These are phyloP conservation scores for Penicillium argentinense DNA, from an alignment of 495 filamentous ascomycete genomes.

Conservation along the genomic window DNA sequence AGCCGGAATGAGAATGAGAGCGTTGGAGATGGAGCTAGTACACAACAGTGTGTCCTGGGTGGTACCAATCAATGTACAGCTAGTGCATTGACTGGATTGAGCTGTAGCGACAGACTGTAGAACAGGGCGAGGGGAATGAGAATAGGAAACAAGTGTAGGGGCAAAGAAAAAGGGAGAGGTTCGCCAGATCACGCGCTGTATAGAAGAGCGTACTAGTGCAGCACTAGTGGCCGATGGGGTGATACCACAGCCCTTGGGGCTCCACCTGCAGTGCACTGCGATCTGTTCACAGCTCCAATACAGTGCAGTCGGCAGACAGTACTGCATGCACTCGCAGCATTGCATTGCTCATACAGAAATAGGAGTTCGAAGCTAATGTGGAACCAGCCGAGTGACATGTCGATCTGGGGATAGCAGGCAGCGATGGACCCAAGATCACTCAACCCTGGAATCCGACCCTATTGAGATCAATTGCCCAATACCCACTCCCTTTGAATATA, in stretches of 20 bases:
- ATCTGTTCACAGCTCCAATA: not conserved
- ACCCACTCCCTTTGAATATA: too few species aligned
- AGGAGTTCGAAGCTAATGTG: not conserved
- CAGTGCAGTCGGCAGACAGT: not conserved
- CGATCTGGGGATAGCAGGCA: slow-evolving; percentile 22
- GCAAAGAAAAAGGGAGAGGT: slow-evolving; percentile 9
- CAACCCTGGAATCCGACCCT: too few species aligned
- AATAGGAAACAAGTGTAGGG: slow-evolving; percentile 8
- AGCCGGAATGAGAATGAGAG: slow-evolving; percentile 2
- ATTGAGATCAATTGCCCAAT: too few species aligned
- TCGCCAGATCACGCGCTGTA: slow-evolving; percentile 13
- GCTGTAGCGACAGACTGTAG: slow-evolving; percentile 7
- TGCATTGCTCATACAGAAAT: too few species aligned
- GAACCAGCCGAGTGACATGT: slow-evolving; percentile 8
- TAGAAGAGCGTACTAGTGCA: slow-evolving; percentile 2
- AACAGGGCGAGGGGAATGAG: slow-evolving; percentile 8
- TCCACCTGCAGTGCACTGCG: too few species aligned
- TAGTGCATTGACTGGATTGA: too few species aligned
- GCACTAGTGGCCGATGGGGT: slow-evolving; percentile 1
- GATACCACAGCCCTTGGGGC: slow-evolving; percentile 10
- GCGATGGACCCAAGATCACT: too few species aligned
- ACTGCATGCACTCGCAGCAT: too few species aligned
- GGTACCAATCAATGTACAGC: too few species aligned
- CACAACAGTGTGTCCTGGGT: too few species aligned
- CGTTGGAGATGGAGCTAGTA: slow-evolving; percentile 8